Conservation (phyloP, 2,329 filamentous ascomycete species). For the Talaromyces marneffei region DNA sequence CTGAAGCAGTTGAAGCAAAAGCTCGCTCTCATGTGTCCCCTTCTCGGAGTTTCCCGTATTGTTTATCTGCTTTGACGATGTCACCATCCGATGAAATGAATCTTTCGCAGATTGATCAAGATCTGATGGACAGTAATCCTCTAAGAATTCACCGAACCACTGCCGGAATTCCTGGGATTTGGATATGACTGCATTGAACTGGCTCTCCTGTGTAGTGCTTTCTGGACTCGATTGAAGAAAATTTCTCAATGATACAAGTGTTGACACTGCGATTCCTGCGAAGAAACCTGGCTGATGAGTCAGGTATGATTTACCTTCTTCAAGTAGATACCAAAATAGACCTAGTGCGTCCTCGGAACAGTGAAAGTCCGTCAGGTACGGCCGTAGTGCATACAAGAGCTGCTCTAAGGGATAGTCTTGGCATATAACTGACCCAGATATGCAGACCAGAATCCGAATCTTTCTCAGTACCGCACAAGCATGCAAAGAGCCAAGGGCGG, state of each 20-base stretch:
- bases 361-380: conserved; percentile 73
- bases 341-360: conserved; percentile 89
- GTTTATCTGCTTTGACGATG: conserved; percentile 62
- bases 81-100: conserved; percentile 62
- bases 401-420: conserved; percentile 82
- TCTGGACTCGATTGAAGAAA: conserved; percentile 71
- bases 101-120: conserved; percentile 46
- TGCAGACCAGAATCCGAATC: conserved; percentile 70
- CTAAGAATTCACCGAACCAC: conserved; percentile 70
- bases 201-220: conserved; percentile 77
- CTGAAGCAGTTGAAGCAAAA: conserved; percentile 72
- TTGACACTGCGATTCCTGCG: conserved; percentile 72
- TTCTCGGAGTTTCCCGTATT: conserved; percentile 63
- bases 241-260: conserved; percentile 68
- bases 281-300: conserved; percentile 65
- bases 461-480: conserved; percentile 82
- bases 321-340: conserved; percentile 75
- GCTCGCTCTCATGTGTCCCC: conserved; percentile 67
- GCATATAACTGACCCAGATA: conserved; percentile 68
- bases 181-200: conserved; percentile 69
- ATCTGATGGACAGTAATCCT: conserved; percentile 52
- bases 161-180: conserved; percentile 69
- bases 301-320: conserved; percentile 61
- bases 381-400: conserved; percentile 72
- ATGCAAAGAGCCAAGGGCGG: conserved; percentile 78